phyloP scores from a whole-genome alignment of 371 early-diverging fungal genomes.

The Apophysomyces ossiformis region DNA sequence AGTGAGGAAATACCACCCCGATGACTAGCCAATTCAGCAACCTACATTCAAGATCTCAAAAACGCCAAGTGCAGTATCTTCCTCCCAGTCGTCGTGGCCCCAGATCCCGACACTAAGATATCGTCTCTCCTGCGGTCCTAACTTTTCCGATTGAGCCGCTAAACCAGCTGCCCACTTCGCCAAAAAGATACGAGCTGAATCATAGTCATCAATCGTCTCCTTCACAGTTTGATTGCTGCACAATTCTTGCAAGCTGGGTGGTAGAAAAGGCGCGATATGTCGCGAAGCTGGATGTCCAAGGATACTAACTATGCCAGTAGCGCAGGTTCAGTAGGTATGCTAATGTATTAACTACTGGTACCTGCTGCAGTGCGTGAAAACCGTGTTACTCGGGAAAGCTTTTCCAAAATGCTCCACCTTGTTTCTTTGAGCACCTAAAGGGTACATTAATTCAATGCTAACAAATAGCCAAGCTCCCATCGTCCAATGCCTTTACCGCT shows the following conservation, averaged over 20 bases:
- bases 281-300: constrained; percentile 81
- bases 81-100: constrained; percentile 52
- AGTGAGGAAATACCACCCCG: background rate
- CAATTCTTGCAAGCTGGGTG: constrained; percentile 57
- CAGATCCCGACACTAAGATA: constrained; percentile 50
- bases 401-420: constrained; percentile 51
- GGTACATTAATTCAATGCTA: background rate
- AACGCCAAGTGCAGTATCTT: constrained; percentile 49
- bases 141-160: constrained; percentile 47
- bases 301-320: constrained; percentile 51
- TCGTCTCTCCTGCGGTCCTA: constrained; percentile 32
- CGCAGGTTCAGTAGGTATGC: background rate
- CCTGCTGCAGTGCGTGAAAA: constrained; percentile 70
- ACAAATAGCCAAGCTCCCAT: background rate
- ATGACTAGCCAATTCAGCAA: background rate
- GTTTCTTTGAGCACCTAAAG: background rate
- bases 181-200: constrained; percentile 82
- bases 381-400: constrained; percentile 78
- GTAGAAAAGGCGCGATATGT: constrained; percentile 77
- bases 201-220: constrained; percentile 76
- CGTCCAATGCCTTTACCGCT: constrained; percentile 28
- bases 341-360: constrained; percentile 15
- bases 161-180: constrained; percentile 84
- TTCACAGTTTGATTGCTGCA: constrained; percentile 49
- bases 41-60: constrained; percentile 55